phyloP scores from a whole-genome alignment of 805 yeast species.

The Barnettozyma populi region DNA sequence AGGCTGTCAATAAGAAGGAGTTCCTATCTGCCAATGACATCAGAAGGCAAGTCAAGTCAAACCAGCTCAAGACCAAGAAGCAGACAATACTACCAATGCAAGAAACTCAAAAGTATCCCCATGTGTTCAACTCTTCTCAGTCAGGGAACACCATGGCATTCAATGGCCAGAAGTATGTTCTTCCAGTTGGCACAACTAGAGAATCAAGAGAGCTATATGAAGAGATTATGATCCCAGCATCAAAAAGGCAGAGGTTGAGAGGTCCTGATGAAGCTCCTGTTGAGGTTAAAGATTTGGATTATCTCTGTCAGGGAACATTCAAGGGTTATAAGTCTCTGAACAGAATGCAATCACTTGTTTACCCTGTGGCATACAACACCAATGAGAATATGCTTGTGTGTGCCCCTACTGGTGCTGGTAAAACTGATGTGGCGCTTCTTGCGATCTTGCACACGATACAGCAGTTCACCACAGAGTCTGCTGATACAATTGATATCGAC shows the following conservation, averaged over 20 bases:
- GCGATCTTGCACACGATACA: slow-evolving; percentile 74
- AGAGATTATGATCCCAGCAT: slow-evolving; percentile 78
- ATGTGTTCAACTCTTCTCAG: slow-evolving; percentile 72
- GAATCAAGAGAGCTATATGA: slow-evolving; percentile 60
- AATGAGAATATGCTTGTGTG: slow-evolving; percentile 94
- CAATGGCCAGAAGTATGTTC: slow-evolving; percentile 70
- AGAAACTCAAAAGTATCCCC: slow-evolving; percentile 62
- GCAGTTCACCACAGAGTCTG: slow-evolving; percentile 56
- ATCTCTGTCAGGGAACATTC: slow-evolving; percentile 79
- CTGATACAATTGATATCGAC: slow-evolving; percentile 55
- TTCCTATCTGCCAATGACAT: slow-evolving; percentile 52
- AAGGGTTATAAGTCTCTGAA: slow-evolving; percentile 71
- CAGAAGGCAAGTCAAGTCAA: slow-evolving; percentile 45
- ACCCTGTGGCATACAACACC: slow-evolving; percentile 86
- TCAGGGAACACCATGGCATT: slow-evolving; percentile 67
- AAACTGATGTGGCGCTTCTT: slow-evolving; percentile 86
- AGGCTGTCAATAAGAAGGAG: slow-evolving; percentile 19
- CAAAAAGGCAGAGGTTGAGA: slow-evolving; percentile 41
- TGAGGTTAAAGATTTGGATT: slow-evolving; percentile 59
- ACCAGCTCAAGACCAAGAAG: slow-evolving; percentile 44
- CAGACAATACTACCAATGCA: slow-evolving; percentile 42
- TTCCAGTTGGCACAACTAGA: slow-evolving; percentile 80
- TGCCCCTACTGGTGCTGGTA: slow-evolving; percentile 99
- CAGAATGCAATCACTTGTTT: slow-evolving; percentile 85
- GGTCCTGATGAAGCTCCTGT: slow-evolving; percentile 43